phyloP scores from a whole-genome alignment of 2,329 filamentous ascomycete species.

The Aspergillus fischeri region DNA sequence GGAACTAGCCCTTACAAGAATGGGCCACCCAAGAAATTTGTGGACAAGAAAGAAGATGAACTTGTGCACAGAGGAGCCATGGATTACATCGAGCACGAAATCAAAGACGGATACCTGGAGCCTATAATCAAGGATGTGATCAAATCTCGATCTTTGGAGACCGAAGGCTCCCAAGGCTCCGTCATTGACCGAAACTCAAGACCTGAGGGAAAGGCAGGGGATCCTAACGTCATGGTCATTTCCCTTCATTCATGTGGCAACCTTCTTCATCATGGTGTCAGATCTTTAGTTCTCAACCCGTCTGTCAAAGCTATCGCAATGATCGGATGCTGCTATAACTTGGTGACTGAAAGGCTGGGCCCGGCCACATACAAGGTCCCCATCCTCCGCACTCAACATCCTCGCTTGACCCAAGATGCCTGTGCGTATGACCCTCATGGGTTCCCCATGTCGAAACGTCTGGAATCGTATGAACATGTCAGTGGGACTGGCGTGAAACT shows the following conservation, averaged over 20 bases:
- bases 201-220: conserved; percentile 7
- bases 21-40: conserved; percentile 4
- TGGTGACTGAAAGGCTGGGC: conserved; percentile 83
- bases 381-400: conserved; percentile 68
- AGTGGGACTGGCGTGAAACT: conserved; percentile 65
- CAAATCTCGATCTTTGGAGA: conserved; percentile 11
- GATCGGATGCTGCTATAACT: conserved; percentile 97
- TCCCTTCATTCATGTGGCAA: conserved; percentile 98
- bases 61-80: conserved; percentile 29
- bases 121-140: conserved; percentile 36
- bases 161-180: background rate
- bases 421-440: conserved; percentile 79
- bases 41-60: conserved; percentile 13
- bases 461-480: conserved; percentile 55
- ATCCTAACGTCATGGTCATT: conserved; percentile 67
- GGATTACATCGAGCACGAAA: conserved; percentile 44
- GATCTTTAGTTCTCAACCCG: conserved; percentile 78
- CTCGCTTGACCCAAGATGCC: conserved; percentile 64
- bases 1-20: conserved; percentile 10
- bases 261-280: conserved; percentile 88
- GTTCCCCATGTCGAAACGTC: conserved; percentile 80
- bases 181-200: background rate
- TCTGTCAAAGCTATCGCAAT: conserved; percentile 87
- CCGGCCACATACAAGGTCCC: conserved; percentile 84
- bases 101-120: conserved; percentile 41